Evolutionary conservation across 108 stramenopile species (phyloP).

Genomic region (Nannochloropsis gaditana): DNA sequence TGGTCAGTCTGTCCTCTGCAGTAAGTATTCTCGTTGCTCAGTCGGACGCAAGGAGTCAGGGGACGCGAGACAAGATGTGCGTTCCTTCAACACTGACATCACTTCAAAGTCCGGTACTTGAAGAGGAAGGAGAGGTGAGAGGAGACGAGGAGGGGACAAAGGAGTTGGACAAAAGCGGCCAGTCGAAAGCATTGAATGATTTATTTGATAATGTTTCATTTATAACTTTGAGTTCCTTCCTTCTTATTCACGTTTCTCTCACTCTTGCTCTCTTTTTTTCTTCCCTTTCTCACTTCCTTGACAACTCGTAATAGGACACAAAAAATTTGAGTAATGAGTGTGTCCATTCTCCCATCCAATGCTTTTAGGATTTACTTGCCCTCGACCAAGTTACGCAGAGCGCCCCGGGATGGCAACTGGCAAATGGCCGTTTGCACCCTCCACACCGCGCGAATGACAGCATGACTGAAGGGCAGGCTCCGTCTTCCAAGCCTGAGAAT

Average conservation of each 20-base stretch:
- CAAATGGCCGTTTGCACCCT: too few species aligned
- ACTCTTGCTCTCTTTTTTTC: neutral
- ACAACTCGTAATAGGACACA: neutral
- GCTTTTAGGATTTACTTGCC: neutral
- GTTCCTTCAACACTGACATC: neutral
- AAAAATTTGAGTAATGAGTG: neutral
- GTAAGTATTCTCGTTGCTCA: too few species aligned
- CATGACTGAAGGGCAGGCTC: too few species aligned
- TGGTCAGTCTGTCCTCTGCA: too few species aligned
- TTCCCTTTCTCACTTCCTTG: neutral
- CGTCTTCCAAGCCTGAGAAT: too few species aligned
- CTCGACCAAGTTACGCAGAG: neutral
- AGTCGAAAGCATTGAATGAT: neutral
- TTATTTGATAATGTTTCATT: neutral
- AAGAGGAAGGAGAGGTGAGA: neutral
- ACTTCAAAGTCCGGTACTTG: neutral
- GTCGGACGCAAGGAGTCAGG: neutral
- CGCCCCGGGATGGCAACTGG: too few species aligned
- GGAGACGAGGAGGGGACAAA: neutral
- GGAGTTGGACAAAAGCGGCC: neutral
- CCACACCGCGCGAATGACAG: too few species aligned
- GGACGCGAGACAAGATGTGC: neutral
- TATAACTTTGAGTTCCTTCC: neutral
- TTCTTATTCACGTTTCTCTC: neutral
- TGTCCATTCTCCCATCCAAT: neutral